Base-by-base conservation (phyloP, 768 basidiomycete species). In the Lactarius evosmus region DNA sequence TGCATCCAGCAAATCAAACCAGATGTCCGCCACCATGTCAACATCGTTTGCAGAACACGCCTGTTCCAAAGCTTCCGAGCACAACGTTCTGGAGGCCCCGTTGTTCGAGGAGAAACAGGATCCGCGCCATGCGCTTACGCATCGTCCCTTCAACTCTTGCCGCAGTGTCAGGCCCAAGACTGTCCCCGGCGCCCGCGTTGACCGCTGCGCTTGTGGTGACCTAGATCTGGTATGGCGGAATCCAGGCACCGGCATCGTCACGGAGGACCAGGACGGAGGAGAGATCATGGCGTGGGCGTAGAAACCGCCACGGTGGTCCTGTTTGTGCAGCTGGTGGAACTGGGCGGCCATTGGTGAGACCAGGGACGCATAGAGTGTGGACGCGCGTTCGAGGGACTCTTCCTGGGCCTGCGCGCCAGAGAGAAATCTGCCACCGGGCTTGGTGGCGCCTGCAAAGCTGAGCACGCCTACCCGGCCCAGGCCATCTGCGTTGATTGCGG, bases 261-360 rank as follows among this genome's bases (percentile, higher is more conserved):
- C 88, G 83, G 66, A 91, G 82, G 34, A 89, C 72, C 17, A 79
- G 73, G 57, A 91, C 79, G 34, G 77, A 74, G 14, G 88, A 87
- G 69, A 89, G 29, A 92, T 78, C 83, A 92, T 90, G 25, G 88
- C 83, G 72, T 91, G 86, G n/a, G 88, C 79, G 72, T 91, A 91
- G 72, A 82, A 88, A 0, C 86, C 85, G 7, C 76, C 79, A 53
- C 78, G 77, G 11, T 71, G 70, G 62, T 74, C 77, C 62, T 69
- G 77, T 33, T 76, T 76, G 71, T 92, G 90, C 22, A 84, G 70
- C 3, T 73, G 74, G 72, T 93, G 89, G 75, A 89, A 92, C 44
- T 79, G 78, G 50, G 81, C 75, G 0, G 83, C 85, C 6, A 76
- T 77, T 17, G 74, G 71, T 11, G 85, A 82, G 70, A 79, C 78